Evolutionary conservation across 441 rosid genomes (phyloP).

Genomic region (Bruguiera hainesii): DNA sequence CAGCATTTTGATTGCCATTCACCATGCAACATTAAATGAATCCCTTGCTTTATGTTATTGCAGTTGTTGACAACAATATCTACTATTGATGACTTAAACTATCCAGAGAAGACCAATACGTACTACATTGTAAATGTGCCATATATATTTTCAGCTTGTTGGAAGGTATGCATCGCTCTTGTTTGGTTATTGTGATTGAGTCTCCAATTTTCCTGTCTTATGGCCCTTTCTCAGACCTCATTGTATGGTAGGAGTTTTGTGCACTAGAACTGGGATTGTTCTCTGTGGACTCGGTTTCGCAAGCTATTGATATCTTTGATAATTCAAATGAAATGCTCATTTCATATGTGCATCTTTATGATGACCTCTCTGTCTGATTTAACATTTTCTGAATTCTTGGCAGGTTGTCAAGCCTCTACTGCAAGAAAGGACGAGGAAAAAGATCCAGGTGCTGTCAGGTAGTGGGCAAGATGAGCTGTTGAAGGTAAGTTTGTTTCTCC

Average conservation of each 20-base stretch:
- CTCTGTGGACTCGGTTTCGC: background rate
- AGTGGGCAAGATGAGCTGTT: conserved; percentile 74
- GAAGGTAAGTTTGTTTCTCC: conserved; percentile 44
- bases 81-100: conserved; percentile 85
- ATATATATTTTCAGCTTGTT: conserved; percentile 90
- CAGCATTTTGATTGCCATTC: background rate
- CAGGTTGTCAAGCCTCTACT: conserved; percentile 93
- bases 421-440: conserved; percentile 89
- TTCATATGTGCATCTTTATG: too few species aligned
- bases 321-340: too few species aligned
- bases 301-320: background rate
- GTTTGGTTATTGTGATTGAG: conserved; percentile 1
- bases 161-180: conserved; percentile 56
- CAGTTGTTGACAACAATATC: conserved; percentile 84
- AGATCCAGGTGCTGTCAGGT: conserved; percentile 74
- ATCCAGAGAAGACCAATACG: conserved; percentile 89
- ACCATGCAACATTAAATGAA: conserved; percentile 2
- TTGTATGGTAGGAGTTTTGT: too few species aligned
- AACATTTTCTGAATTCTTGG: conserved; percentile 6
- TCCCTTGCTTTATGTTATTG: conserved; percentile 22
- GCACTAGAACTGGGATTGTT: background rate
- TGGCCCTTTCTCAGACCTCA: too few species aligned
- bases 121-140: conserved; percentile 90
- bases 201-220: background rate
- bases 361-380: too few species aligned